phyloP scores from a whole-genome alignment of 2,329 filamentous ascomycete genomes.

The Penicillium capsulatum region DNA sequence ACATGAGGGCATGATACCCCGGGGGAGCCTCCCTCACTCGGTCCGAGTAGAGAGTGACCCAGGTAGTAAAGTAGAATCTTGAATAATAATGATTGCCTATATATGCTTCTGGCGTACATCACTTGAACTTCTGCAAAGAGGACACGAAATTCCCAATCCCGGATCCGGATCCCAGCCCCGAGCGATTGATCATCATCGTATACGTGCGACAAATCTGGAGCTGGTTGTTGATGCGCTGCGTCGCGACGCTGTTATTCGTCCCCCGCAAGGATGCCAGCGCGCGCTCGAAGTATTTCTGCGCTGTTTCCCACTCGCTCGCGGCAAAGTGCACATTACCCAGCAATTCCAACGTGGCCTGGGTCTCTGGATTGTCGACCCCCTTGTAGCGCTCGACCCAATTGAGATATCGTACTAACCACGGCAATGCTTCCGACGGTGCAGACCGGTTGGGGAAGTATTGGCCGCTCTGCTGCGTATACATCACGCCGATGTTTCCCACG shows the following conservation, averaged over 20 bases:
- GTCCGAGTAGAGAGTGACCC: background rate
- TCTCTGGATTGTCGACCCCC: slow-evolving; percentile 22
- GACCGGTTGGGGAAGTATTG: background rate
- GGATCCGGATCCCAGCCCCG: slow-evolving; percentile 1
- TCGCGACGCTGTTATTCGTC: slow-evolving; percentile 5
- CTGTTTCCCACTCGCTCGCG: slow-evolving; percentile 20
- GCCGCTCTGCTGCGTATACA: slow-evolving; percentile 23
- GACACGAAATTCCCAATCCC: slow-evolving; percentile 21
- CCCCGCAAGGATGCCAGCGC: slow-evolving; percentile 15
- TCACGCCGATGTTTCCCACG: slow-evolving; percentile 27
- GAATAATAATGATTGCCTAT: background rate
- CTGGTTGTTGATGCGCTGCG: slow-evolving; percentile 14
- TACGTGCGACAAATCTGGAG: slow-evolving; percentile 25
- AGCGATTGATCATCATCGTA: slow-evolving; percentile 15
- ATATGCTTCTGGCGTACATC: background rate
- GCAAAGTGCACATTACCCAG: slow-evolving; percentile 25
- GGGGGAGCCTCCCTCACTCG: background rate
- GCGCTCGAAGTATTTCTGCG: slow-evolving; percentile 27
- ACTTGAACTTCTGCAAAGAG: slow-evolving; percentile 19
- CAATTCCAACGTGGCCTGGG: slow-evolving; percentile 19
- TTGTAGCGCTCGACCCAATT: slow-evolving; percentile 24
- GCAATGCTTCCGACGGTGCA: slow-evolving; percentile 18
- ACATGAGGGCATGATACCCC: slow-evolving; percentile 2
- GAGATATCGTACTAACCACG: slow-evolving; percentile 29
- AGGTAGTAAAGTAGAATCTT: slow-evolving; percentile 1